Evolutionary conservation across 2,329 filamentous ascomycete species (phyloP).

Genomic region (Nigrograna mackinnonii): DNA sequence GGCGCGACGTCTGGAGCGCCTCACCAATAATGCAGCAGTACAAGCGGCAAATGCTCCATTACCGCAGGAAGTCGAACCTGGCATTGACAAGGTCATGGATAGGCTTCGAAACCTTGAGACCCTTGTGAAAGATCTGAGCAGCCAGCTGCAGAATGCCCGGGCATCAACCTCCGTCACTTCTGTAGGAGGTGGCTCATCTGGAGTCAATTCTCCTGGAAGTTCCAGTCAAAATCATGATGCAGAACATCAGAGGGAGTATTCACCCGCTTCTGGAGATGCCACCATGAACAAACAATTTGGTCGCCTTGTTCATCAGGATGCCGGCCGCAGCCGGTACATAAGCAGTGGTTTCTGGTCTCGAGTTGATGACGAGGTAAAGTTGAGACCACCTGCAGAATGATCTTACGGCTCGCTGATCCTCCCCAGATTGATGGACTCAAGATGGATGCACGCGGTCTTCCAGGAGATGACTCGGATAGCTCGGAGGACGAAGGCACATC

Average conservation of each 20-base stretch:
- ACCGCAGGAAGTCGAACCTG: not conserved
- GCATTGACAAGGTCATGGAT: constrained; percentile 44
- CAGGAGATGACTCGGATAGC: constrained; percentile 49
- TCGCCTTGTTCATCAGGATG: constrained; percentile 47
- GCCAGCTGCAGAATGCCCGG: constrained; percentile 47
- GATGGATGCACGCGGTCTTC: constrained; percentile 38
- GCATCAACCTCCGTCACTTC: not conserved
- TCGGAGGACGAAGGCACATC: constrained; percentile 36
- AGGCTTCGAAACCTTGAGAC: constrained; percentile 54
- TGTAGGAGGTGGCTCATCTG: not conserved
- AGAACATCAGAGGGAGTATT: constrained; percentile 4
- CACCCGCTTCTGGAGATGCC: constrained; percentile 6
- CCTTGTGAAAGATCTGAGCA: constrained; percentile 55
- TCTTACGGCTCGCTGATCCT: not conserved
- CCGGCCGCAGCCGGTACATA: constrained; percentile 49
- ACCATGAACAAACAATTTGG: constrained; percentile 40
- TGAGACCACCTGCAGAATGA: not conserved
- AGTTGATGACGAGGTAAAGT: constrained; percentile 58
- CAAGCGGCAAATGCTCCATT: constrained; percentile 31
- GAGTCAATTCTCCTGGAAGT: constrained; percentile 12
- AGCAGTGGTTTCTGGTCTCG: constrained; percentile 60
- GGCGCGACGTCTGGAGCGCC: constrained; percentile 55
- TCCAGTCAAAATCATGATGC: constrained; percentile 15
- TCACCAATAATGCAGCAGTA: constrained; percentile 32
- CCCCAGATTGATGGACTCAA: constrained; percentile 3